Evolutionary conservation across 192 early-diverging fungal species (phyloP), one percentile per base, ranked within the genome.

Genomic region (Pecoramyces ruminantium): DNA sequence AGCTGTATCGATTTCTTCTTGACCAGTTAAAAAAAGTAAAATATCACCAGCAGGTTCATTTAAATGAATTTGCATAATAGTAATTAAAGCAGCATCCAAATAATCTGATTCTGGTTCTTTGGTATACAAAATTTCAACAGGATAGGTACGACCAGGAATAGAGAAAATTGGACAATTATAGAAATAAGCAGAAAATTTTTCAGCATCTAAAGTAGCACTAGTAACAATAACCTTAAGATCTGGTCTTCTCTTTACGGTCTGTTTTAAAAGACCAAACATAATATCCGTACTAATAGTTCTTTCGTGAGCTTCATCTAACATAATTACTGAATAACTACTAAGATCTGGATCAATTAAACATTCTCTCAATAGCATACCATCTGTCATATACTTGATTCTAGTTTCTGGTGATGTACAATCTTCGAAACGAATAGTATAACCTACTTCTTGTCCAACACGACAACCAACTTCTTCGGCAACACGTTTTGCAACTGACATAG

Each of bases 241-340:
- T 21, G 25, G 15, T 21, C 38, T 30, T n/a, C 38, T 27, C 12
- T 2, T 29, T n/a, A 28, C 1, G 16, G 28, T 13, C 11, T 29
- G 1, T 12, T 82, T 82, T 28, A 38, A 27, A 25, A 29, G 14
- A 14, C 96, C 98, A 86, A 99, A 95, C 38, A 99, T 83, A 77
- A 99, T 94, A 85, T 99, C 98, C 0, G 98, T 99, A 28, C 98
- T 88, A 83, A 99, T 81, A 0, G 95, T 97, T n/a, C 98, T 92
- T 86, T 99, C 98, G 84, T 99, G 98, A 1, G 97, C 97, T 83
- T 99, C 97, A 82, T 99, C 97, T 39, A 99, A 83, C 30, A 99
- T 89, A 82, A 99, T 91, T 13, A 94, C 93, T 34, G 91, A 91
- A 85, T 99, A 99, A 34, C 89, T 83, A 2, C 86, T 81, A 14